These are phyloP conservation scores for Orbilia quercus DNA, from an alignment of 2,329 filamentous ascomycete species.

Conservation along the genomic window DNA sequence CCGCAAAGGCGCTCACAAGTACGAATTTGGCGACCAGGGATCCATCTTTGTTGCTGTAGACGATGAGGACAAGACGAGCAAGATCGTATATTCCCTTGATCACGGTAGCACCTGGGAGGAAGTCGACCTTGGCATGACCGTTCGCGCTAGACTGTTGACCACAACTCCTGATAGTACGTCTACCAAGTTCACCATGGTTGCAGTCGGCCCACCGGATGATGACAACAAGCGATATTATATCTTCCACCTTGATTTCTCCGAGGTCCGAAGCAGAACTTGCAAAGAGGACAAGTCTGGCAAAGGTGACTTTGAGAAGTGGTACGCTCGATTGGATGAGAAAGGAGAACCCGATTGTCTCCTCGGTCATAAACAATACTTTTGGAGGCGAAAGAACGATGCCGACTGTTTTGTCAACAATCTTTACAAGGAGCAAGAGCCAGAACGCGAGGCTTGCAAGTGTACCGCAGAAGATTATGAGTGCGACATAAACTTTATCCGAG, in stretches of 20 bases:
- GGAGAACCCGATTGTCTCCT: slow-evolving; percentile 89
- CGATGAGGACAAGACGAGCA: slow-evolving; percentile 72
- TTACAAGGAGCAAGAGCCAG: slow-evolving; percentile 79
- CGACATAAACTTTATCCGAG: slow-evolving; percentile 86
- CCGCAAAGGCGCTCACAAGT: slow-evolving; percentile 86
- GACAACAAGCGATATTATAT: slow-evolving; percentile 71
- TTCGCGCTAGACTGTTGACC: slow-evolving; percentile 79
- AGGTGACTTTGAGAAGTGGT: slow-evolving; percentile 80
- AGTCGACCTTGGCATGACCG: slow-evolving; percentile 74
- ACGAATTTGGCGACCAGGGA: slow-evolving; percentile 94
- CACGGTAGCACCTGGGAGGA: slow-evolving; percentile 86
- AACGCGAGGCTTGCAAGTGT: slow-evolving; percentile 82
- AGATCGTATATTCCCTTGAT: slow-evolving; percentile 83
- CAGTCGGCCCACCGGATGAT: slow-evolving; percentile 67
- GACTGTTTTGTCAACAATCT: slow-evolving; percentile 89
- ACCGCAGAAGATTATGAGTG: slow-evolving; percentile 90
- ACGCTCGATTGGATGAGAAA: slow-evolving; percentile 81
- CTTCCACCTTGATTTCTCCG: slow-evolving; percentile 84
- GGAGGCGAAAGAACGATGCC: slow-evolving; percentile 83
- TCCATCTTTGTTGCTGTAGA: slow-evolving; percentile 85
- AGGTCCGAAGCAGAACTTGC: slow-evolving; percentile 83
- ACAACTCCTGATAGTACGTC: slow-evolving; percentile 94
- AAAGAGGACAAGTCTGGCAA: slow-evolving; percentile 68
- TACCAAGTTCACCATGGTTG: slow-evolving; percentile 86
- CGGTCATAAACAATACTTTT: slow-evolving; percentile 92